These are phyloP conservation scores for Geotrichum reessii DNA, from an alignment of 1,139 yeast genomes.

Conservation along the genomic window DNA sequence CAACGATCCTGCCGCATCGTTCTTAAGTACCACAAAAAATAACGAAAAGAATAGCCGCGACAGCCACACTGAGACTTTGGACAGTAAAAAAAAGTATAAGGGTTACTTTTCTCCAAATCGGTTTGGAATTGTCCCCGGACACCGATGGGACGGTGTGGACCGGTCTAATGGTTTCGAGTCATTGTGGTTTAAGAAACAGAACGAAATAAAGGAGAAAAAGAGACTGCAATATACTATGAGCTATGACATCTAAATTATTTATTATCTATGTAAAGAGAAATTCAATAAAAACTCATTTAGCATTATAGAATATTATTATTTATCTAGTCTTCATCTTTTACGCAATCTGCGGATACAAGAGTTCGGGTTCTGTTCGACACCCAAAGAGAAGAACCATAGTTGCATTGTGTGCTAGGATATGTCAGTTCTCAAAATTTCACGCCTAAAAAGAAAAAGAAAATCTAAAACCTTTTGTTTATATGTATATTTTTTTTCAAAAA, in stretches of 20 bases:
- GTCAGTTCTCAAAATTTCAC: background rate
- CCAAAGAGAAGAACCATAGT: background rate
- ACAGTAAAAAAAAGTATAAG: constrained; percentile 36
- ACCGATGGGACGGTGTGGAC: constrained; percentile 90
- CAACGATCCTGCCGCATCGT: constrained; percentile 67
- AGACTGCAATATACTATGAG: constrained; percentile 38
- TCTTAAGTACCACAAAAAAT: constrained; percentile 31
- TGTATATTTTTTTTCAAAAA: background rate
- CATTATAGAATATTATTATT: background rate
- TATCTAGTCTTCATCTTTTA: background rate
- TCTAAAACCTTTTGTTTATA: background rate
- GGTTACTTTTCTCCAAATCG: constrained; percentile 62
- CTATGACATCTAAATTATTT: constrained; percentile 23
- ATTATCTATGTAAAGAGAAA: background rate
- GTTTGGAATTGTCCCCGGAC: constrained; percentile 72
- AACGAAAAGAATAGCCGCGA: background rate
- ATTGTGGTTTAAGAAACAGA: constrained; percentile 52
- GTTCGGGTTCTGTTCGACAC: background rate
- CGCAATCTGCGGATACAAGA: background rate
- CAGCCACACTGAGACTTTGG: constrained; percentile 24
- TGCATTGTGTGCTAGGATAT: background rate
- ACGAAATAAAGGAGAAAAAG: constrained; percentile 41
- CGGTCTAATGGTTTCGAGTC: constrained; percentile 86
- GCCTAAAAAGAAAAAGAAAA: background rate
- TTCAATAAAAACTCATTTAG: background rate